Evolutionary conservation across 2,329 filamentous ascomycete genomes (phyloP), one percentile per base, ranked within the genome.

Genomic region (Mycogone perniciosa): DNA sequence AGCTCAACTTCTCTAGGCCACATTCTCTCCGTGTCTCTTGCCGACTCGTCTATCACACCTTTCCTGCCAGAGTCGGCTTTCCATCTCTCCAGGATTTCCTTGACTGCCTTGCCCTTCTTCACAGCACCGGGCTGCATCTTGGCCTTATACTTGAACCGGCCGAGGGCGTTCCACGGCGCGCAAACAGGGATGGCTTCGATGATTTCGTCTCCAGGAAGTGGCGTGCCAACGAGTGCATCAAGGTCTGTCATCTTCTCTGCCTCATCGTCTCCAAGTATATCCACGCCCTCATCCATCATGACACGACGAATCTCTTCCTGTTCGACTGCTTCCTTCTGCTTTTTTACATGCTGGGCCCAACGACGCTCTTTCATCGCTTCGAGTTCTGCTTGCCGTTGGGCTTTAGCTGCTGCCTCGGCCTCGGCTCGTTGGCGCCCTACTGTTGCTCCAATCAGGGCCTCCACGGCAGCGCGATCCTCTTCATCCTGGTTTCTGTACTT

Each of bases 401-500:
- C 81, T 65, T 87, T 88, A 35, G 82, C 82, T 53, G 78, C 75
- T 1, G 80, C 80, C 59, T 88, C 86, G 2, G 83, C 85, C 59
- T 86, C 81, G 10, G 80, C 81, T 55, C 84, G 83, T 59, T 87
- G 78, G 35, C 80, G 79, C 1, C 85, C 85, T 0, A 79, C 77
- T 53, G 78, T 74, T 2, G 88, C 85, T 37, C 93, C 93, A n/a
- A 96, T 82, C n/a, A 97, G 77, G 27, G 84, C 79, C 68, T 96
- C 86, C 31, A 90, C 89, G 0, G 91, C 80, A 6, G 80, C 81
- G 9, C 90, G 88, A 62, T 99, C 93, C 68, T 96, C 92, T 50
- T 96, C 90, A 60, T 97, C 92, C 74, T 97, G 93, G 60, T 95
- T 76, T 42, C 87, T 92, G 71, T 99, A 99, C 66, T 96, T 96